Evolutionary conservation across 768 basidiomycete genomes (phyloP).

Genomic region (Amanita inopinata): DNA sequence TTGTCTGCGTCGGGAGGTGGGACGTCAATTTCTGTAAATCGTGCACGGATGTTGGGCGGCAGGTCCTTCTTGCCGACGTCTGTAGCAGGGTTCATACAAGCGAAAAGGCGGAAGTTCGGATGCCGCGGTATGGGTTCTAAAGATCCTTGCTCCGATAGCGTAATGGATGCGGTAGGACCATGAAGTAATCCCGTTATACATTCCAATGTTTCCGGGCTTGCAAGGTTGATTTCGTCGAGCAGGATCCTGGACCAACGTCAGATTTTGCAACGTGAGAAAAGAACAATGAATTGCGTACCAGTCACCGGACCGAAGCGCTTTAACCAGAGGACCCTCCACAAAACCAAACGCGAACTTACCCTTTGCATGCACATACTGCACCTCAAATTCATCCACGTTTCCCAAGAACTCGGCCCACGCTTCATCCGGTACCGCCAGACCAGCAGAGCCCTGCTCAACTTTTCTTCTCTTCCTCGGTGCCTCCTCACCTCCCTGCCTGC

Average conservation of each 20-base stretch:
- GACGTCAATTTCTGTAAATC: constrained; percentile 94
- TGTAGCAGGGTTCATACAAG: constrained; percentile 99
- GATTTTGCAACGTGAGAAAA: background rate
- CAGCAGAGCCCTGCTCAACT: constrained; percentile 32
- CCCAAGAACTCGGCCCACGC: constrained; percentile 61
- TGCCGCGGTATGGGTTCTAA: constrained; percentile 86
- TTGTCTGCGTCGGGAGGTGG: constrained; percentile 88
- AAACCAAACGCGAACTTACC: constrained; percentile 91
- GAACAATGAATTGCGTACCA: constrained; percentile 49
- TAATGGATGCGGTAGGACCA: constrained; percentile 79
- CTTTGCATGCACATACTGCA: constrained; percentile 80
- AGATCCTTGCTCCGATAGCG: constrained; percentile 87
- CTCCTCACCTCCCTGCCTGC: constrained; percentile 19
- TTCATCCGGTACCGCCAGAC: constrained; percentile 28
- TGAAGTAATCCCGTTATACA: constrained; percentile 84
- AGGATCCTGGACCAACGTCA: constrained; percentile 54
- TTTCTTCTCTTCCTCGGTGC: constrained; percentile 65
- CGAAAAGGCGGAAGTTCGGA: constrained; percentile 91
- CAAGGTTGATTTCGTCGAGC: constrained; percentile 93
- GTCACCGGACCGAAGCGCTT: constrained; percentile 78
- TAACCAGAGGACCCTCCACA: constrained; percentile 92
- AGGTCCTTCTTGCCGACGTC: constrained; percentile 98
- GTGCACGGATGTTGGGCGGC: constrained; percentile 78
- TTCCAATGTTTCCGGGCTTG: constrained; percentile 89
- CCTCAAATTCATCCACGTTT: constrained; percentile 73